Percentiles rank a stretch among this genome's conserved stretches.
Conservation (phyloP, 2,329 filamentous ascomycete genomes). For the Stagonosporopsis rhizophila region DNA sequence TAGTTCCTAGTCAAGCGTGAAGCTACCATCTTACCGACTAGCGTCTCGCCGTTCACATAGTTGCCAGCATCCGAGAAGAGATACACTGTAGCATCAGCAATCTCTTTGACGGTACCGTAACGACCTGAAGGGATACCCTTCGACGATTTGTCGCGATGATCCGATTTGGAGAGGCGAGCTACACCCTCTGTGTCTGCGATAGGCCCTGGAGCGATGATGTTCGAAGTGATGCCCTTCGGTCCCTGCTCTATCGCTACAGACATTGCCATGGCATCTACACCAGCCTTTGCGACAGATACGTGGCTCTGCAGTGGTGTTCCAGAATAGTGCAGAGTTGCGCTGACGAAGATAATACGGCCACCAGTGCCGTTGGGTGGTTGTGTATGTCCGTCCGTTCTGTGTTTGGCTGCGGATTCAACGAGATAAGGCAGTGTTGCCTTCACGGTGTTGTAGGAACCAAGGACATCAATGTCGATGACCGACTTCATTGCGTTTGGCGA, state of each 20-base stretch:
- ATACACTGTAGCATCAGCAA: slow-evolving; percentile 90
- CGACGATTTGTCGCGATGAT: slow-evolving; percentile 37
- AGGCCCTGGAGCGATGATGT: slow-evolving; percentile 86
- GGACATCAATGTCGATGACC: slow-evolving; percentile 94
- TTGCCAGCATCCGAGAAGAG: slow-evolving; percentile 85
- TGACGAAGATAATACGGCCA: slow-evolving; percentile 88
- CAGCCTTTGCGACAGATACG: slow-evolving; percentile 90
- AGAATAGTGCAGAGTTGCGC: slow-evolving; percentile 89
- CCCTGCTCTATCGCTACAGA: slow-evolving; percentile 88
- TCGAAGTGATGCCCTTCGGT: slow-evolving; percentile 83
- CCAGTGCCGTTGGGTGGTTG: slow-evolving; percentile 63
- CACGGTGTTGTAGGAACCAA: slow-evolving; percentile 93
- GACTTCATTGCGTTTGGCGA: slow-evolving; percentile 90
- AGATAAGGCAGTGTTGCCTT: slow-evolving; percentile 90
- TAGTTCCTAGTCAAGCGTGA: too few species aligned
- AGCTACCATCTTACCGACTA: slow-evolving; percentile 69
- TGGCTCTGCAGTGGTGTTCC: slow-evolving; percentile 86
- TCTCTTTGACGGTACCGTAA: slow-evolving; percentile 81
- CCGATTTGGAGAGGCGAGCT: slow-evolving; percentile 50
- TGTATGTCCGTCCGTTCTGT: slow-evolving; percentile 66
- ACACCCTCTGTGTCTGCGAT: slow-evolving; percentile 80
- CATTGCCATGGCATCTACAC: slow-evolving; percentile 82
- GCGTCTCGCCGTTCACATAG: slow-evolving; percentile 81
- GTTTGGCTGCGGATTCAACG: slow-evolving; percentile 71
- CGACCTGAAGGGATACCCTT: slow-evolving; percentile 72